Conservation (phyloP, 2,329 filamentous ascomycete species). For the Arthroderma uncinatum region DNA sequence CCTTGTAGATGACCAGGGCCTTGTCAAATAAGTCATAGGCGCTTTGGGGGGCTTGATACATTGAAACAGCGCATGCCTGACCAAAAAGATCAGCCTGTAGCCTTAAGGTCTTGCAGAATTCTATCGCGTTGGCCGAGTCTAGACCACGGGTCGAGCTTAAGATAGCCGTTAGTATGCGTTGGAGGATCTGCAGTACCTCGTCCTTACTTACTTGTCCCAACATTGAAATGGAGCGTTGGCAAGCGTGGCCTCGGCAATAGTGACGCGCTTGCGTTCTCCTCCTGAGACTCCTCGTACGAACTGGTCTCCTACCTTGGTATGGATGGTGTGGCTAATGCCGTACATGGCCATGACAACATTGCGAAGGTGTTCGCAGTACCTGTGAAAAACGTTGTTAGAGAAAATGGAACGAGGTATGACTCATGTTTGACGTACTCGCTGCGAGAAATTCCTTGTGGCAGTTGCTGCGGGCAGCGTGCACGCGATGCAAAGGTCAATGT, state of each 20-base stretch:
- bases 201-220: slow-evolving; percentile 53
- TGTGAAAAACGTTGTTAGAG: not conserved
- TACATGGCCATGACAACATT: slow-evolving; percentile 49
- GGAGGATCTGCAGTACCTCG: not conserved
- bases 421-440: slow-evolving; percentile 22
- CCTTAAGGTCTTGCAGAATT: slow-evolving; percentile 59
- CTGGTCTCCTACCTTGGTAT: slow-evolving; percentile 65
- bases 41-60: slow-evolving; percentile 55
- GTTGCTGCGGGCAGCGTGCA: slow-evolving; percentile 68
- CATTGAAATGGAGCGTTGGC: slow-evolving; percentile 55
- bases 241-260: slow-evolving; percentile 66
- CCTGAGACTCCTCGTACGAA: slow-evolving; percentile 61
- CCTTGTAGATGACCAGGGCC: slow-evolving; percentile 55
- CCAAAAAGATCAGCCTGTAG: not conserved
- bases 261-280: slow-evolving; percentile 67
- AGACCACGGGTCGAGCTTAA: slow-evolving; percentile 53
- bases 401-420: slow-evolving; percentile 49
- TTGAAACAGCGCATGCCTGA: slow-evolving; percentile 41
- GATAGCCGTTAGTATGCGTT: not conserved
- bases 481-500: slow-evolving; percentile 76
- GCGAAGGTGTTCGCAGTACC: slow-evolving; percentile 47
- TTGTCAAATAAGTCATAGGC: slow-evolving; percentile 53
- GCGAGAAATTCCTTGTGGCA: slow-evolving; percentile 43
- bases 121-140: slow-evolving; percentile 60
- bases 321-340: slow-evolving; percentile 55